Evolutionary conservation across 352 stramenopile species (phyloP).

Genomic region (Globisporangium nunn): DNA sequence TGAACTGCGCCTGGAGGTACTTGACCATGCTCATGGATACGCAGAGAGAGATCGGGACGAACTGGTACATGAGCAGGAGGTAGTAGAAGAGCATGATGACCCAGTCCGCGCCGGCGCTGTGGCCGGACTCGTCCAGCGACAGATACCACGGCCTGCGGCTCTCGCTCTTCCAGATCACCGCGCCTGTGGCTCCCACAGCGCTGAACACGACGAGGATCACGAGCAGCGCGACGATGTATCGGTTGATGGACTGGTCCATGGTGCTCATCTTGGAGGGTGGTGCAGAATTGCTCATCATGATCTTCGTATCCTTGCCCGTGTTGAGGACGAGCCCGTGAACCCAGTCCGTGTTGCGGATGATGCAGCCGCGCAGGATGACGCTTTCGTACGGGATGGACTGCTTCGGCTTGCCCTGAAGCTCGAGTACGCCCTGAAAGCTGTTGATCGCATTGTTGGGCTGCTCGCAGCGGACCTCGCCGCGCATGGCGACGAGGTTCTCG

Average conservation of each 20-base stretch:
- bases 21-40: conserved; percentile 96
- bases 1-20: conserved; percentile 91
- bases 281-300: conserved; percentile 85
- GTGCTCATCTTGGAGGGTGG: conserved; percentile 84
- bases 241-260: conserved; percentile 78
- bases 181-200: conserved; percentile 44
- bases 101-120: conserved; percentile 39
- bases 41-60: conserved; percentile 97
- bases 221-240: conserved; percentile 66
- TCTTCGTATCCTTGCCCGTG: conserved; percentile 92
- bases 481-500: conserved; percentile 41
- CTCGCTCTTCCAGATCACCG: conserved; percentile 42
- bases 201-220: conserved; percentile 63
- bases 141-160: conserved; percentile 60
- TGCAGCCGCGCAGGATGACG: conserved; percentile 88
- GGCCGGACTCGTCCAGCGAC: conserved; percentile 22
- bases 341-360: conserved; percentile 91
- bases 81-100: conserved; percentile 91
- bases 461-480: conserved; percentile 63
- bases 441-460: conserved; percentile 88
- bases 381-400: conserved; percentile 72
- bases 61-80: conserved; percentile 94
- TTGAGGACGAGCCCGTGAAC: conserved; percentile 90
- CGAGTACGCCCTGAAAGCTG: conserved; percentile 86
- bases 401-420: conserved; percentile 37